Evolutionary conservation across 106 monocot genomes (phyloP).

Genomic region (Dendrobium huoshanense): DNA sequence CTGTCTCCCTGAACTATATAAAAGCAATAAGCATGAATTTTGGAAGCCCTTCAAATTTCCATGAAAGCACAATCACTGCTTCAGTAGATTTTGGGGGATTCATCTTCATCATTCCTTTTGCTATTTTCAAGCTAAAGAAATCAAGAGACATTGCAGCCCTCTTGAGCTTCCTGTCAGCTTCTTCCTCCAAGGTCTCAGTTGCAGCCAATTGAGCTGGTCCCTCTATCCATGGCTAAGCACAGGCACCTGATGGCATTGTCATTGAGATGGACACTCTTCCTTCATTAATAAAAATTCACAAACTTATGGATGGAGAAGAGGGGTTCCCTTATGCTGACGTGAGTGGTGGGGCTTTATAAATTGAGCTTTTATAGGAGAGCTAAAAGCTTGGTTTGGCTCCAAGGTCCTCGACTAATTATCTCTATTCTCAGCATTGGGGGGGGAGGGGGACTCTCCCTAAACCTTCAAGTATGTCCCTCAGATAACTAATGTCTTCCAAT

Average conservation of each 20-base stretch:
- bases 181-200: constrained; percentile 22
- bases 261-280: constrained; percentile 9
- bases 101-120: constrained; percentile 28
- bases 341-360: constrained; percentile 16
- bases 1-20: constrained; percentile 32
- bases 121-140: constrained; percentile 35
- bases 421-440: constrained; percentile 11
- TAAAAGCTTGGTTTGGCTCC: constrained; percentile 14
- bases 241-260: constrained; percentile 11
- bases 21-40: constrained; percentile 20
- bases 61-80: constrained; percentile 19
- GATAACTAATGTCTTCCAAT: constrained; percentile 25
- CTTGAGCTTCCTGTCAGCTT: constrained; percentile 22
- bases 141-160: constrained; percentile 37
- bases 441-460: constrained; percentile 31
- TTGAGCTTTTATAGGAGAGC: constrained; percentile 13
- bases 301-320: neutral
- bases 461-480: constrained; percentile 30
- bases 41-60: constrained; percentile 23
- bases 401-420: constrained; percentile 15
- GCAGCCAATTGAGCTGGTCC: constrained; percentile 52
- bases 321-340: constrained; percentile 16
- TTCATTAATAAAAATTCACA: constrained; percentile 9
- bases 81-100: constrained; percentile 43
- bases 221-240: constrained; percentile 35